A percentile compares a stretch with the other conserved stretches of the same genome.
Evolutionary conservation across 495 filamentous ascomycete species (phyloP).

Genomic region (Bacidia gigantensis): DNA sequence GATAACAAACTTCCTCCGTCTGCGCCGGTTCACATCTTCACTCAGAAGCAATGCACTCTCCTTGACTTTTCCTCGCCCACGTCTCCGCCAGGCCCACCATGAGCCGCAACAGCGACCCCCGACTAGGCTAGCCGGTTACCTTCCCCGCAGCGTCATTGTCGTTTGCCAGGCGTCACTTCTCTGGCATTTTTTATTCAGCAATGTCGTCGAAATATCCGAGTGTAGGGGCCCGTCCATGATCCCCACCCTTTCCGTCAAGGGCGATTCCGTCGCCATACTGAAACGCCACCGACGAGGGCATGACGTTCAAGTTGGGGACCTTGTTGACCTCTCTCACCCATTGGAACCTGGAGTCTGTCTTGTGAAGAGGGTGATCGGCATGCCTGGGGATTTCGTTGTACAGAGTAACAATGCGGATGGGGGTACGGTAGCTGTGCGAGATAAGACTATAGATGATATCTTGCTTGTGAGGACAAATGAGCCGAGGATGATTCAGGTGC

Average conservation of each 20-base stretch:
- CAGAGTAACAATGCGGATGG: conserved; percentile 29
- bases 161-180: conserved; percentile 17
- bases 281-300: conserved; percentile 52
- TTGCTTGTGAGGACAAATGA: conserved; percentile 22
- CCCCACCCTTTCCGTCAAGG: conserved; percentile 52
- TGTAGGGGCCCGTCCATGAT: conserved; percentile 65
- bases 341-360: conserved; percentile 45
- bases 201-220: conserved; percentile 36
- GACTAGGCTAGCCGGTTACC: too few relatives aligned
- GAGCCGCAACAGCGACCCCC: not conserved
- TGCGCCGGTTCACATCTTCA: not conserved
- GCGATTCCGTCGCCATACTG: conserved; percentile 56
- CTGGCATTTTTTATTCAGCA: conserved; percentile 44
- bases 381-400: conserved; percentile 84
- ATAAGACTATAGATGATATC: too few relatives aligned
- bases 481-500: conserved; percentile 70
- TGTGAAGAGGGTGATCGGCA: conserved; percentile 70
- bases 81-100: not conserved
- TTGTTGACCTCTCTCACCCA: conserved; percentile 67
- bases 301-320: conserved; percentile 61
- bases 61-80: not conserved
- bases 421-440: conserved; percentile 17
- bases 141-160: too few relatives aligned
- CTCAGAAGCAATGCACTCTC: not conserved
- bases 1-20: not conserved